Percentiles rank a stretch among this genome's conserved stretches.
Evolutionary conservation across 164 flowering plant genomes (phyloP).

Genomic region (Brasenia schreberi): DNA sequence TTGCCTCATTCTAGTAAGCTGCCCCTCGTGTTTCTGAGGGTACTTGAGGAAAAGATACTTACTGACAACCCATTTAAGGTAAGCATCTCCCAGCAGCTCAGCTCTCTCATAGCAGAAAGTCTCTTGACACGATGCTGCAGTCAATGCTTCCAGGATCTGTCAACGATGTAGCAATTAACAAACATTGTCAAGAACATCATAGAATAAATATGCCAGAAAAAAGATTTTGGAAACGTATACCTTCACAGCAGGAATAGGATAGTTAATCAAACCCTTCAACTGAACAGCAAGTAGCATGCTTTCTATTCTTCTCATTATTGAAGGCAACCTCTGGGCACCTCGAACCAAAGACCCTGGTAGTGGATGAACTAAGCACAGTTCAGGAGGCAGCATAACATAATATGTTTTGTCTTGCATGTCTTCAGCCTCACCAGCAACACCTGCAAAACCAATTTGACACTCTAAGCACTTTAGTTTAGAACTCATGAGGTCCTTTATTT

Average conservation of each 20-base stretch:
- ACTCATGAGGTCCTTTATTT: too few relatives aligned
- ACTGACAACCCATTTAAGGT: conserved; percentile 98
- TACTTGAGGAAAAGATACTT: conserved; percentile 82
- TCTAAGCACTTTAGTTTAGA: not conserved
- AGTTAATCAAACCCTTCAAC: conserved; percentile 59
- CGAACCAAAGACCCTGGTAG: conserved; percentile 89
- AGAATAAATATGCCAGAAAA: not conserved
- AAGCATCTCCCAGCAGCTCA: conserved; percentile 98
- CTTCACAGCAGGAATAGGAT: conserved; percentile 71
- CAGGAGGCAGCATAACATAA: conserved; percentile 95
- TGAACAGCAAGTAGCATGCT: conserved; percentile 95
- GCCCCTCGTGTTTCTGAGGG: conserved; percentile 98
- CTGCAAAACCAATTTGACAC: not conserved
- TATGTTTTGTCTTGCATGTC: conserved; percentile 79
- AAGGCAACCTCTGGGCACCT: conserved; percentile 93
- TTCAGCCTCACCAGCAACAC: conserved; percentile 34
- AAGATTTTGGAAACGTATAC: conserved; percentile 18
- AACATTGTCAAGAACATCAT: not conserved
- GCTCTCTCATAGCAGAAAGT: conserved; percentile 98
- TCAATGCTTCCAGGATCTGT: conserved; percentile 97
- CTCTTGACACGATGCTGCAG: conserved; percentile 99
- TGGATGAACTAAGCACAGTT: conserved; percentile 89
- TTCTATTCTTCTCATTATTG: conserved; percentile 94
- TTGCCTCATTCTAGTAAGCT: conserved; percentile 95
- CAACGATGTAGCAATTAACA: not conserved